Evolutionary conservation across 768 basidiomycete species (phyloP).

Genomic region (Podaxis sp.): DNA sequence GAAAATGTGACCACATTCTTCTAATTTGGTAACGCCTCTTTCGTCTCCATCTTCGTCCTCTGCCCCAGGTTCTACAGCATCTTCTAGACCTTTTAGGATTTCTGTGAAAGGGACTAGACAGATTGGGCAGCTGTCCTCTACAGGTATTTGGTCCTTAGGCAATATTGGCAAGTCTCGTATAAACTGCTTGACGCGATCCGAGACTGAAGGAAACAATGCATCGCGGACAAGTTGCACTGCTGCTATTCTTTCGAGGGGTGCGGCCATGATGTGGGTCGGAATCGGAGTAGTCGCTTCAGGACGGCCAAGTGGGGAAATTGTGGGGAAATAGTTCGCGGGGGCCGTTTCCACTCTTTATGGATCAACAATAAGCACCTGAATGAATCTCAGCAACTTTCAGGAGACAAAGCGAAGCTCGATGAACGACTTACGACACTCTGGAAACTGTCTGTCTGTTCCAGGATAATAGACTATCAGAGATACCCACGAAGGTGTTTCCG

Average conservation of each 20-base stretch:
- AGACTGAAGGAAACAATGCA: constrained; percentile 20
- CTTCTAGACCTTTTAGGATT: constrained; percentile 37
- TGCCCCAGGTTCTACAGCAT: not conserved
- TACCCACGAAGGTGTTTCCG: not conserved
- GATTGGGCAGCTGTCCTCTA: constrained; percentile 64
- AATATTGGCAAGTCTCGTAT: constrained; percentile 48
- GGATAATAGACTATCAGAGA: not conserved
- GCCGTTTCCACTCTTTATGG: not conserved
- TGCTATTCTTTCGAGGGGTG: constrained; percentile 11
- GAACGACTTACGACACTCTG: not conserved
- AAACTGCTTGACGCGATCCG: constrained; percentile 35
- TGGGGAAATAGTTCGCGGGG: not conserved
- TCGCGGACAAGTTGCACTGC: constrained; percentile 25
- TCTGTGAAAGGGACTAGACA: constrained; percentile 55
- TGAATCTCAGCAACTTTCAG: not conserved
- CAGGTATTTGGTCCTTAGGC: constrained; percentile 34
- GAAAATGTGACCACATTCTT: constrained; percentile 64
- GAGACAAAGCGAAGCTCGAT: not conserved
- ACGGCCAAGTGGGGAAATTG: not conserved
- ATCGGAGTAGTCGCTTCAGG: not conserved
- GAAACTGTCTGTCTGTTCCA: not conserved
- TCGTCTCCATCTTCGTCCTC: constrained; percentile 17
- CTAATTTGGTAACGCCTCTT: constrained; percentile 57
- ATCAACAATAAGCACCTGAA: not conserved
- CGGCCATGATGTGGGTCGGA: constrained; percentile 1